Conservation (phyloP, 352 stramenopile genomes). For the Phytopythium delawarense region DNA sequence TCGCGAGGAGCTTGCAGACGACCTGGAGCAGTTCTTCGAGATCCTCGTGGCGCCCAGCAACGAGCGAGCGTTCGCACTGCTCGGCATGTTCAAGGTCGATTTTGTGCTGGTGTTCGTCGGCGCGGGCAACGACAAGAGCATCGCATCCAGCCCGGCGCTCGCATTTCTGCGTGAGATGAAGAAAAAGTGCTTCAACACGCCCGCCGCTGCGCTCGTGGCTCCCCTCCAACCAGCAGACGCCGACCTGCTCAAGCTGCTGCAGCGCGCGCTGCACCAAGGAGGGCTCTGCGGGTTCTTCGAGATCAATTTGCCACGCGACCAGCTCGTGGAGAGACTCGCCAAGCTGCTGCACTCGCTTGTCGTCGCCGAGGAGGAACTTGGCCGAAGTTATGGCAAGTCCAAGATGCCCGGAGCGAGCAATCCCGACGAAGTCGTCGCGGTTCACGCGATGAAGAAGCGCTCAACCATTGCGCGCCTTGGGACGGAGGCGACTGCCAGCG, state of each 20-base stretch:
- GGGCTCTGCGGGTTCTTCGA: conserved; percentile 63
- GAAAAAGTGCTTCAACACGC: conserved; percentile 42
- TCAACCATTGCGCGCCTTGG: conserved; percentile 11
- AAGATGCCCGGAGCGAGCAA: conserved; percentile 9
- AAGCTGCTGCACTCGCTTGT: conserved; percentile 58
- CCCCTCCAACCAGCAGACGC: conserved; percentile 11
- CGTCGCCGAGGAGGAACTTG: conserved; percentile 45
- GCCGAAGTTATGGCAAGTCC: conserved; percentile 29
- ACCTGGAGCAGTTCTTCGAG: conserved; percentile 61
- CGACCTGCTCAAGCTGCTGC: conserved; percentile 46
- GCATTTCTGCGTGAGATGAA: conserved; percentile 59
- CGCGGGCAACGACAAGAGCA: conserved; percentile 54
- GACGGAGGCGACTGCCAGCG: neutral
- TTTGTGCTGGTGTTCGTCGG: conserved; percentile 49
- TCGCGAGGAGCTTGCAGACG: conserved; percentile 57
- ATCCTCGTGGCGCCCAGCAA: conserved; percentile 62
- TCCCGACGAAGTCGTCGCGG: conserved; percentile 22
- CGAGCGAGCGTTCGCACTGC: conserved; percentile 49
- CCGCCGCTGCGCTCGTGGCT: conserved; percentile 44
- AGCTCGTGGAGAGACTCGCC: conserved; percentile 35
- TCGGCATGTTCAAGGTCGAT: conserved; percentile 63
- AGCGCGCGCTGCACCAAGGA: conserved; percentile 42
- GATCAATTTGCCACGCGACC: conserved; percentile 26
- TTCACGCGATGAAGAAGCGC: conserved; percentile 32
- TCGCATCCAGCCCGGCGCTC: conserved; percentile 41